Evolutionary conservation across 23 red algal species (phyloP), one percentile per base, ranked within the genome.

Genomic region (Gracilaria caudata): DNA sequence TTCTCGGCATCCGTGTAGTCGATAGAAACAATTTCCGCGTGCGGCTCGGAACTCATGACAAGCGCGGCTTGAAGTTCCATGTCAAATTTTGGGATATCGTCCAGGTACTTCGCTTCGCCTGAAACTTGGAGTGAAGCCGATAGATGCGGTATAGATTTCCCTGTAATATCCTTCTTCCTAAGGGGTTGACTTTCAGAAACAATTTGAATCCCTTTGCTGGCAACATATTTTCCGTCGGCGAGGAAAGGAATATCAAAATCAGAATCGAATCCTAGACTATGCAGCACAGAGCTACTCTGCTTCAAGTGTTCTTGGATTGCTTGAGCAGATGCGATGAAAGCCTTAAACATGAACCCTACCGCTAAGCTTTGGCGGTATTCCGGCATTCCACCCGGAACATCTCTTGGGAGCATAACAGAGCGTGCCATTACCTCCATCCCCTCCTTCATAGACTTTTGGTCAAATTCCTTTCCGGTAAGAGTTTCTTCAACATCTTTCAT

Each of bases 321-420:
- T 51, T 81, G 54, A 33, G 73, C 78, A 51, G 80, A 41, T 43
- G 45, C 45, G 0, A 84, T 34, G 54, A 95, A 90, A 46, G 84
- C 81, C 43, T 91, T 90, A 40, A 89, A 95, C 34, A 97, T 4
- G 25, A 97, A 83, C 28, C 87, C 65, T 10, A 87, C 30, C 44
- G 90, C 94, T 5, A 97, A 53, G 33, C 71, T 64, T 68, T 74
- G 80, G 13, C 94, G 87, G 55, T 70, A 97, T 35, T 70, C 60
- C 3, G 81, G 72, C 94, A 97, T 97, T 17, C 94, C 94, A 13
- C 94, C 94, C 4, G 94, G 94, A 36, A 91, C 89, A 38, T 84
- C 76, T 0, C 26, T 80, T 21, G 81, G 78, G 17, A 95, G 83
- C 17, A n/a, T 20, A 37, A 80, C 54, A 24, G 80, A 81, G 17